Evolutionary conservation across 139 green algal species (phyloP), one percentile per base, ranked within the genome.

Genomic region (Tetradesmus lagerheimii): DNA sequence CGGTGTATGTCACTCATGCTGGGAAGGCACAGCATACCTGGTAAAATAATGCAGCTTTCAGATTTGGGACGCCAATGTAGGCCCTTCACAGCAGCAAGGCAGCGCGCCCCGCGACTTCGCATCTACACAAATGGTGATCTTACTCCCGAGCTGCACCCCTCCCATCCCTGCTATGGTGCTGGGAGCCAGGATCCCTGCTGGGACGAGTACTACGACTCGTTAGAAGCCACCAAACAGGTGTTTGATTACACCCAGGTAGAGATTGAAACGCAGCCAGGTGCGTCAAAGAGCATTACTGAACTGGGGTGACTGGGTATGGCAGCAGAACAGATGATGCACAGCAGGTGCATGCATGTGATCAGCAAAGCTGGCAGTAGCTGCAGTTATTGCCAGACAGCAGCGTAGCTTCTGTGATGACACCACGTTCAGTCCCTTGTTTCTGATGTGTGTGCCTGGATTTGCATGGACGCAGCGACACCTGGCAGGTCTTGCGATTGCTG

Each of bases 161-260:
- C n/a, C n/a, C n/a, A n/a, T n/a, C n/a, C n/a, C n/a, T n/a, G n/a
- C n/a, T n/a, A n/a, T n/a, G n/a, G n/a, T n/a, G n/a, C n/a, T n/a
- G n/a, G n/a, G n/a, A n/a, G n/a, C n/a, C n/a, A n/a, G n/a, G n/a
- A n/a, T n/a, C n/a, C n/a, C 43, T 57, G 29, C 86, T 37, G 27
- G n/a, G 1, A 18, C 85, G 20, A 38, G 20, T 23, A 18, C 43
- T 53, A n/a, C n/a, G n/a, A n/a, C n/a, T n/a, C n/a, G n/a, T n/a
- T n/a, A n/a, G n/a, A n/a, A n/a, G 47, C 71, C 41, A 90, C 31
- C 43, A 76, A 41, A 14, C 75, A 86, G 1, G 82, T 93, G 14
- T 93, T 92, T 75, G 67, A 92, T 18, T 94, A 94, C 80, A 92
- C 62, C 4, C 64, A 94, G 81, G 66, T 94, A 35, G 53, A 92